These are phyloP conservation scores for Shiraia sp. DNA, from an alignment of 2,329 filamentous ascomycete species.

Conservation along the genomic window DNA sequence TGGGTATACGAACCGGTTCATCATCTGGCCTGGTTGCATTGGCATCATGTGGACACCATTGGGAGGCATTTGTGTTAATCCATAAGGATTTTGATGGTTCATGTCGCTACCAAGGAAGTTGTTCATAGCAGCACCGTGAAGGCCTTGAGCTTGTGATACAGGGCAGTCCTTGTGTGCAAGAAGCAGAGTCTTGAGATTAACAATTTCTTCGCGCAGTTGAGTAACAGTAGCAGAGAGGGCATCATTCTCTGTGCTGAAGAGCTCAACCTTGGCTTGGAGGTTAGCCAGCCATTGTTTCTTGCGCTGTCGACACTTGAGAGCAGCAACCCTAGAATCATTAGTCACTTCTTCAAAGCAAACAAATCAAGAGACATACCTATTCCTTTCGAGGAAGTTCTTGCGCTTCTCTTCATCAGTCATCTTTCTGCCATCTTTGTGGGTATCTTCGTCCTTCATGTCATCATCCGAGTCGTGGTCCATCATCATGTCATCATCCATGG, in stretches of 20 bases:
- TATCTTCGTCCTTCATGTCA: slow-evolving; percentile 41
- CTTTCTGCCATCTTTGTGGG: slow-evolving; percentile 67
- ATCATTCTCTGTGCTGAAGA: slow-evolving; percentile 92
- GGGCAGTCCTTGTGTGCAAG: slow-evolving; percentile 96
- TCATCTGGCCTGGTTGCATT: slow-evolving; percentile 44
- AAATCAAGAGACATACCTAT: slow-evolving; percentile 67
- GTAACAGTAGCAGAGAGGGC: slow-evolving; percentile 80
- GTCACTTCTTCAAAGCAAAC: slow-evolving; percentile 3
- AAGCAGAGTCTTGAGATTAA: slow-evolving; percentile 89
- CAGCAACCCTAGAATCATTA: slow-evolving; percentile 72
- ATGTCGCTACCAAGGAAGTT: slow-evolving; percentile 53
- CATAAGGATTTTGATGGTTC: slow-evolving; percentile 53
- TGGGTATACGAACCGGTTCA: slow-evolving; percentile 44
- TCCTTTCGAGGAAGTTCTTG: slow-evolving; percentile 95
- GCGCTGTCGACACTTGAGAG: slow-evolving; percentile 92
- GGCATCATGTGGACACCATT: slow-evolving; percentile 49
- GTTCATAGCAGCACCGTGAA: slow-evolving; percentile 58
- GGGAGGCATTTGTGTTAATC: slow-evolving; percentile 50
- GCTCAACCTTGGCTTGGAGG: slow-evolving; percentile 89
- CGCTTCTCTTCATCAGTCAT: slow-evolving; percentile 99
- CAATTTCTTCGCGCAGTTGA: slow-evolving; percentile 85
- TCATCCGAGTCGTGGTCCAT: slow-evolving; percentile 51
- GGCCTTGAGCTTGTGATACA: slow-evolving; percentile 82
- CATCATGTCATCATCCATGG: slow-evolving; percentile 52
- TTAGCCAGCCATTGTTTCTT: slow-evolving; percentile 99